These are phyloP conservation scores for Singerocomus rubriflavus DNA, from an alignment of 1,284 basidiomycete genomes.

Conservation along the genomic window DNA sequence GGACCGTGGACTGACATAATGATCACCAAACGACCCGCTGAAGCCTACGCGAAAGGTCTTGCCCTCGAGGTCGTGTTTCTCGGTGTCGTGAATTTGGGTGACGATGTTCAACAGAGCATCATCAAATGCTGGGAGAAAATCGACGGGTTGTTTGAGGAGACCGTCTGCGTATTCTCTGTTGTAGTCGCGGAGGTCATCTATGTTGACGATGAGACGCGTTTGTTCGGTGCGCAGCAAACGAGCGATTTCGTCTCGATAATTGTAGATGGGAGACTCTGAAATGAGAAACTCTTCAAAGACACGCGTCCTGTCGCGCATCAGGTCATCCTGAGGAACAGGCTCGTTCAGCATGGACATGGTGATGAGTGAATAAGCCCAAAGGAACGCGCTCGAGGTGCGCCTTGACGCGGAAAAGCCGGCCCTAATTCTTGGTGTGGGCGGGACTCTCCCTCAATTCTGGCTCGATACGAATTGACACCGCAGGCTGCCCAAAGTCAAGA, in stretches of 20 bases:
- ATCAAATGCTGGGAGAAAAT: conserved; percentile 92
- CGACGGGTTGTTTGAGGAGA: conserved; percentile 84
- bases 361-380: conserved; percentile 4
- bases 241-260: conserved; percentile 86
- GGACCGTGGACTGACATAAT: conserved; percentile 95
- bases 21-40: conserved; percentile 97
- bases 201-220: conserved; percentile 91
- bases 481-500: not conserved
- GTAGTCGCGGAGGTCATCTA: conserved; percentile 96
- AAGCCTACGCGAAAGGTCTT: conserved; percentile 90
- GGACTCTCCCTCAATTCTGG: not conserved
- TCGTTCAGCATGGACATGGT: conserved; percentile 63
- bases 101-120: conserved; percentile 79
- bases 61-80: conserved; percentile 80
- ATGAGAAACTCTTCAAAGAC: conserved; percentile 88
- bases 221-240: conserved; percentile 84
- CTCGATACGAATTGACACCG: not conserved
- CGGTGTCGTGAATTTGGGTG: conserved; percentile 70
- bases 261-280: conserved; percentile 70
- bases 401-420: conserved; percentile 29
- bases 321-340: conserved; percentile 62
- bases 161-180: conserved; percentile 81
- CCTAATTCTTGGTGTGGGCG: conserved; percentile 13
- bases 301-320: conserved; percentile 71
- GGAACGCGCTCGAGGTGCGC: conserved; percentile 20